Evolutionary conservation across 257 asterid genomes (phyloP), one percentile per base, ranked within the genome.

Genomic region (Linaria vulgaris): DNA sequence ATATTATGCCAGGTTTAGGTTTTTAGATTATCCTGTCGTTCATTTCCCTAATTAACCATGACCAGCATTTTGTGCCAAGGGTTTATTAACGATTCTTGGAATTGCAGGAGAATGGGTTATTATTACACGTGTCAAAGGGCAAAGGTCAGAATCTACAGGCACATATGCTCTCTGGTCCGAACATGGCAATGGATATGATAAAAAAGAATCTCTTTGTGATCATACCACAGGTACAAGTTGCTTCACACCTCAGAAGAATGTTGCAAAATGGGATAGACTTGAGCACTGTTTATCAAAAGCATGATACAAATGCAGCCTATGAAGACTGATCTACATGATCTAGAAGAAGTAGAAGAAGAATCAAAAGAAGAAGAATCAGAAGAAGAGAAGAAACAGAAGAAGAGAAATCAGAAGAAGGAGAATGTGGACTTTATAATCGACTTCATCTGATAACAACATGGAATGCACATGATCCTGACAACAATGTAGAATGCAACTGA

Each of bases 121-220:
- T n/a, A n/a, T n/a, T n/a, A n/a, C 66, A 76, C 12, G 97, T 90
- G 52, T 96, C 97, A 58, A 87, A 90, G 82, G 97, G 92, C 56
- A 95, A 87, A 81, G 88, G 79, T 56, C 86, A 67, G 77, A 88
- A 90, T 69, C 85, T 96, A 44, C 97, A 90, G 82, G 96, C 97
- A 13, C 97, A 90, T 81, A 90, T 90, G 96, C 88, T 90, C 69
- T 90, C 97, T 52, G 97, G 88, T 75, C 97, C 97, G 23, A 90
- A 90, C 77, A 90, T 90, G 97, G 97, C 97, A 37, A 90, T 90
- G 96, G 97, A 88, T 74, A 88, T 90, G 96, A 90, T 90, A 95
- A 90, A 90, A 80, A 90, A 90, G 57, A 90, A 90, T 76, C 92
- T 90, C 55, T 85, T 96, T 1, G 88, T 90, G 97, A 85, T 90